Evolutionary conservation across 768 basidiomycete genomes (phyloP), one percentile per base, ranked within the genome.

Genomic region (Dentipellis fragilis): DNA sequence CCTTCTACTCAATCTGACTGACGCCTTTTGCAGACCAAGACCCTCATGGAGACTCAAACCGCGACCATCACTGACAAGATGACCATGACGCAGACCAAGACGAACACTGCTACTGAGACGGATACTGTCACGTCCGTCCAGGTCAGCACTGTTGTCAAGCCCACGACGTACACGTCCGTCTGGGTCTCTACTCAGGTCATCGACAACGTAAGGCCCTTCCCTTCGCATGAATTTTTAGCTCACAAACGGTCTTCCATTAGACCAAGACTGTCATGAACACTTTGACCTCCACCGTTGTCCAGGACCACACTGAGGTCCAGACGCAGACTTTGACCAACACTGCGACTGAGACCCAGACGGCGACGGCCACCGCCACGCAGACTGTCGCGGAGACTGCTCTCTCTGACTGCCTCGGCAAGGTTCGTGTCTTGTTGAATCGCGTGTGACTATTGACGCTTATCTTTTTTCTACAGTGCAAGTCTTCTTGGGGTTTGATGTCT

Each of bases 261-360:
- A 85, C 84, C 39, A 68, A 77, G 72, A 85, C 83, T 3, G 67
- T 83, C 53, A 68, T 77, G 62, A 72, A 79, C 64, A 84, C 82
- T 3, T 55, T 79, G 61, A 81, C 81, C 1, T 71, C 78, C 36
- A 81, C 80, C 14, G 66, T 75, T 62, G 73, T 75, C 49, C 69
- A 78, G 61, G 68, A 78, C 57, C 67, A 68, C 60, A 84, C 82
- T 8, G 61, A 69, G 59, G 52, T 78, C 39, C 68, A 76, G 68
- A 83, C 80, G 8, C 68, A 74, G 56, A 83, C 82, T 21, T 73
- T 76, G n/a, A 78, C 68, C 6, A 55, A 57, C 37, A 67, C 67
- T 35, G 57, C 56, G 23, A 65, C 66, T 17, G 35, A 47, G n/a
- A 67, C 62, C 6, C 55, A 65, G 46, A 64, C 64, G 4, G 55